A percentile compares a stretch with the other conserved stretches of the same genome.
Evolutionary conservation across 305 asterid species (phyloP).

Genomic region (Fraxinus angustifolia): DNA sequence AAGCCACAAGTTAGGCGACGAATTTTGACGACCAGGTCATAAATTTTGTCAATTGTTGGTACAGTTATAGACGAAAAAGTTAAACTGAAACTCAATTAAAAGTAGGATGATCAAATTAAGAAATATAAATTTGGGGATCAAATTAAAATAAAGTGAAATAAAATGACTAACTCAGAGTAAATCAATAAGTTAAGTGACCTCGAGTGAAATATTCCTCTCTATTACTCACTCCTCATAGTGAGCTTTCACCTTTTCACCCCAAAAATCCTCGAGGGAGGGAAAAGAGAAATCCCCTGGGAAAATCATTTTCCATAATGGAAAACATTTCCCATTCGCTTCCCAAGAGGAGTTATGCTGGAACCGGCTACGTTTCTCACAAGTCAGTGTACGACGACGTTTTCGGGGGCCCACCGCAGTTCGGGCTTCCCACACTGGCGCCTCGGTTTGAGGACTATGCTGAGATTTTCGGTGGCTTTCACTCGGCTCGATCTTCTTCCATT

Average conservation of each 20-base stretch:
- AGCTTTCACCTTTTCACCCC: not conserved
- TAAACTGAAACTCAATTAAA: not conserved
- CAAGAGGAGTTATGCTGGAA: constrained; percentile 49
- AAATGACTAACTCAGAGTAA: not conserved
- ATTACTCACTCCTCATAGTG: not conserved
- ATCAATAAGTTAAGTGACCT: not conserved
- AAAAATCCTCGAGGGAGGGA: constrained; percentile 6
- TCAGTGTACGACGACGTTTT: constrained; percentile 80
- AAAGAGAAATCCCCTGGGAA: constrained; percentile 5
- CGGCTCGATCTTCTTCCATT: constrained; percentile 62
- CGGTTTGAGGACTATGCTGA: constrained; percentile 72
- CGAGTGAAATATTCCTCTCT: not conserved
- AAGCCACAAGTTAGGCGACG: not conserved
- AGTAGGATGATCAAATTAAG: not conserved
- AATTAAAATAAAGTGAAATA: not conserved
- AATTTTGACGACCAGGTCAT: not conserved
- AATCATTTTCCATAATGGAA: constrained; percentile 39
- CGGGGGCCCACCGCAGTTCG: constrained; percentile 51
- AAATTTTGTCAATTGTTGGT: not conserved
- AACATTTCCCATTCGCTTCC: constrained; percentile 54
- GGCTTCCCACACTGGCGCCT: constrained; percentile 60
- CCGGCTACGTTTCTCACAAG: constrained; percentile 49
- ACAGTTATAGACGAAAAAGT: not conserved
- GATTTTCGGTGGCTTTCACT: constrained; percentile 78
- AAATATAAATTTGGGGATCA: not conserved